Conservation (phyloP, 208 protist genomes). For the Leishmania gerbilli region DNA sequence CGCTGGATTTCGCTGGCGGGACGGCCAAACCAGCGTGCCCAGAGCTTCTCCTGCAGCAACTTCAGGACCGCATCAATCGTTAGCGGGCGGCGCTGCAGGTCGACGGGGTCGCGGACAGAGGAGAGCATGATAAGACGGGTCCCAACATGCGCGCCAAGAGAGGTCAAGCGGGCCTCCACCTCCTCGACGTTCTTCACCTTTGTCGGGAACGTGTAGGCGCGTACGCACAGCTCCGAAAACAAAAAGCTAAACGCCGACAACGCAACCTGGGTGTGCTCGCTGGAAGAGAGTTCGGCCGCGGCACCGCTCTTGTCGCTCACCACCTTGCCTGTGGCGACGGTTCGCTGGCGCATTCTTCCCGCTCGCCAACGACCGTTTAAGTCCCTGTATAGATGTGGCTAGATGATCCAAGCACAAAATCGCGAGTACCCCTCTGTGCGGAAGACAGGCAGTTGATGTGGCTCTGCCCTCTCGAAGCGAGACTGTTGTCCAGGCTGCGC, state of each 20-base stretch:
- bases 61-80: slow-evolving; percentile 68
- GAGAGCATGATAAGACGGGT: slow-evolving; percentile 67
- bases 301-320: slow-evolving; percentile 23
- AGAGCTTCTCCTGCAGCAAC: slow-evolving; percentile 76
- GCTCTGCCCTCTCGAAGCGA: neutral
- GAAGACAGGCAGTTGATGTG: neutral
- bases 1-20: slow-evolving; percentile 78
- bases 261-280: slow-evolving; percentile 59
- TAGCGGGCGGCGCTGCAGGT: slow-evolving; percentile 56
- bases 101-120: slow-evolving; percentile 56
- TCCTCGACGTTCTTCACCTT: slow-evolving; percentile 80
- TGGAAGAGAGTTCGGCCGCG: slow-evolving; percentile 20
- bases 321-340: slow-evolving; percentile 29
- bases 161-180: slow-evolving; percentile 73
- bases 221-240: slow-evolving; percentile 83
- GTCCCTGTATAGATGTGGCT: neutral
- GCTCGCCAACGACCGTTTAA: neutral
- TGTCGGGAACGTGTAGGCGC: slow-evolving; percentile 72
- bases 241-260: slow-evolving; percentile 86
- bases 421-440: neutral
- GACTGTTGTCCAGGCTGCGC: neutral
- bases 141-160: slow-evolving; percentile 73
- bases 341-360: slow-evolving; percentile 14
- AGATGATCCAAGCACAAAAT: neutral
- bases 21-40: slow-evolving; percentile 81